These are phyloP conservation scores for Pseudozyma pruni DNA, from an alignment of 1,284 basidiomycete genomes.

Conservation along the genomic window DNA sequence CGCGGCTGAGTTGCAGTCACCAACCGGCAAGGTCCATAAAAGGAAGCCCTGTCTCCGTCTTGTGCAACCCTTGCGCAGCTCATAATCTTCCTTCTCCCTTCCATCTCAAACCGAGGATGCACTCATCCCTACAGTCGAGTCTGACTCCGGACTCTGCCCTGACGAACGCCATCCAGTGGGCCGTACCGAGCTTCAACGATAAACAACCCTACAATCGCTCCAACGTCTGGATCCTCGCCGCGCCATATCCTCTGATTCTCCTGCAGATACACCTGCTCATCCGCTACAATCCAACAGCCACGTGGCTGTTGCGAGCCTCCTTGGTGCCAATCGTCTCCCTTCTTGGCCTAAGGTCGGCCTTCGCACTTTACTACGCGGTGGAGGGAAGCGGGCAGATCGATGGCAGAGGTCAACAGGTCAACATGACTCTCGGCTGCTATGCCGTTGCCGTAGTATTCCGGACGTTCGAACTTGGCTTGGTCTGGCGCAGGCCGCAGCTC, in stretches of 20 bases:
- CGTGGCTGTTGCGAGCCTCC: constrained; percentile 15
- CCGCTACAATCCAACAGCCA: constrained; percentile 18
- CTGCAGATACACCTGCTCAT: constrained; percentile 39
- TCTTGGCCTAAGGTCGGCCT: constrained; percentile 17
- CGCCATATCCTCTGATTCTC: constrained; percentile 11
- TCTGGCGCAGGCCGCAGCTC: constrained; percentile 10
- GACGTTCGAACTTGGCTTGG: constrained; percentile 20
- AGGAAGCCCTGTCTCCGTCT: no score
- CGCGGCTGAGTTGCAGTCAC: no score
- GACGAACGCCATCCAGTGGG: constrained; percentile 9
- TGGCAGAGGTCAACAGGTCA: constrained; percentile 27
- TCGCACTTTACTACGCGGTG: constrained; percentile 19
- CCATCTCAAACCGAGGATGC: no score
- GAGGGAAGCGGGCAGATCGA: constrained; percentile 18
- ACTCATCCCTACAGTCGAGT: background rate
- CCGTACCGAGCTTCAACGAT: constrained; percentile 26
- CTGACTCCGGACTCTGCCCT: background rate
- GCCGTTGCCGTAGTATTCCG: constrained; percentile 10
- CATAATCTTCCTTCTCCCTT: no score
- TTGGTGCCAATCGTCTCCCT: constrained; percentile 26
- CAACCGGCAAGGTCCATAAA: no score
- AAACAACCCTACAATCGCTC: constrained; percentile 18
- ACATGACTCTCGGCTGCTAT: constrained; percentile 20
- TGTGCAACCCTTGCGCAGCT: no score
- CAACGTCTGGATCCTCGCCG: constrained; percentile 12